Evolutionary conservation across 768 basidiomycete genomes (phyloP).

Genomic region (Coprinopsis cinerea): DNA sequence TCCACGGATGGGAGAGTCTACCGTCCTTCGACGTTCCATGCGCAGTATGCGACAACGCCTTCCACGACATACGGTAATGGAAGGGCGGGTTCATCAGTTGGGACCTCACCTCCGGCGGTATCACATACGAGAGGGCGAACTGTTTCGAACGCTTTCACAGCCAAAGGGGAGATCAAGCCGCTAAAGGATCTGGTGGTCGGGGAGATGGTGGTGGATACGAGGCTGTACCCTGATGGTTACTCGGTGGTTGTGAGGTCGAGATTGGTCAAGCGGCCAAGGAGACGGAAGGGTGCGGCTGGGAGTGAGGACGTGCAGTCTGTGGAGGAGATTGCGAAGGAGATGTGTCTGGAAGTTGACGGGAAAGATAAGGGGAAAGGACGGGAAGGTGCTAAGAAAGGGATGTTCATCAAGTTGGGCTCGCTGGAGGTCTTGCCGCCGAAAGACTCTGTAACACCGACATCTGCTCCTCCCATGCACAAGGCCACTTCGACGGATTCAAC

Average conservation of each 20-base stretch:
- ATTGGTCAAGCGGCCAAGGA: slow-evolving; percentile 23
- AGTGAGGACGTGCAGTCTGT: slow-evolving; percentile 9
- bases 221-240: slow-evolving; percentile 76
- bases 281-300: slow-evolving; percentile 19
- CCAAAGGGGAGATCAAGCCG: slow-evolving; percentile 54
- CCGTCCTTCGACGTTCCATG: slow-evolving; percentile 11
- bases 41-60: slow-evolving; percentile 1
- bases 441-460: background rate
- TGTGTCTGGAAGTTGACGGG: slow-evolving; percentile 5
- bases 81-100: background rate
- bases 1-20: slow-evolving; percentile 19
- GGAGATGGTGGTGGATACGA: slow-evolving; percentile 78
- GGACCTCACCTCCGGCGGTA: background rate
- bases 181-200: slow-evolving; percentile 68
- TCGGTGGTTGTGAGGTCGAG: slow-evolving; percentile 41
- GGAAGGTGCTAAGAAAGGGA: slow-evolving; percentile 1
- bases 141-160: slow-evolving; percentile 40
- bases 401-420: slow-evolving; percentile 1
- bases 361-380: slow-evolving; percentile 9
- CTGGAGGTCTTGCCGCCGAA: background rate
- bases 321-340: background rate
- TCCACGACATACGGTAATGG: background rate
- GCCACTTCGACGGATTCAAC: background rate
- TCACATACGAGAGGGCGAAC: slow-evolving; percentile 8
- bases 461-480: background rate